These are phyloP conservation scores for Pseudocohnilembus persalinus DNA, from an alignment of 169 alveolate species.

Conservation along the genomic window DNA sequence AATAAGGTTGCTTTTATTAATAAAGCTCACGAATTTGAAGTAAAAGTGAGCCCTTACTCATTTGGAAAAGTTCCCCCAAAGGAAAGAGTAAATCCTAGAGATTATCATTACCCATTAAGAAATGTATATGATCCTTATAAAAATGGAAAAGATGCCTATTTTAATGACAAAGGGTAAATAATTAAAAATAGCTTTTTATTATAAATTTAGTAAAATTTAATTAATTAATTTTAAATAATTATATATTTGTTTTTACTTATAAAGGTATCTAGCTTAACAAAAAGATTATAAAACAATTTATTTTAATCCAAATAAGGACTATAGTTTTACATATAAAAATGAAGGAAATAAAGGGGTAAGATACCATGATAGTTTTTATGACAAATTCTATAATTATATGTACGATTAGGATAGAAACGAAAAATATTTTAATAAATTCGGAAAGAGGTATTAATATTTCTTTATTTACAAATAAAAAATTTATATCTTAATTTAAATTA, in stretches of 20 bases:
- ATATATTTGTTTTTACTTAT: neutral
- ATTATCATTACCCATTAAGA: conserved; percentile 3
- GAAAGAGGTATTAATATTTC: conserved; percentile 11
- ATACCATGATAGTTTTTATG: conserved; percentile 12
- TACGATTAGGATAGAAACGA: conserved; percentile 18
- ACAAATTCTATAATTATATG: conserved; percentile 10
- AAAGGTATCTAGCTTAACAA: conserved; percentile 8
- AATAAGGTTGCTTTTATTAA: too few species aligned
- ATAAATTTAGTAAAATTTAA: neutral
- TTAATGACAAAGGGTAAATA: conserved; percentile 10
- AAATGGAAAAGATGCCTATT: conserved; percentile 1
- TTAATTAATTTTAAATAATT: neutral
- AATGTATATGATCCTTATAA: conserved; percentile 6
- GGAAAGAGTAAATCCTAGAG: neutral
- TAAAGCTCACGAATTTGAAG: conserved; percentile 13
- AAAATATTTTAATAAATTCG: conserved; percentile 14
- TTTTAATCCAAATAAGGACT: conserved; percentile 16
- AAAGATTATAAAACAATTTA: conserved; percentile 2
- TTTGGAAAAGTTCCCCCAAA: neutral
- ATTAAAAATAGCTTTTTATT: neutral
- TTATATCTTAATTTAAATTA: too few species aligned
- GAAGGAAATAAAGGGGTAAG: conserved; percentile 10
- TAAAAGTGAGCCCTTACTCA: neutral
- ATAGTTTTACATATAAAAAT: neutral
- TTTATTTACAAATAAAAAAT: too few species aligned